Percentiles rank a stretch among this genome's conserved stretches.
Conservation (phyloP, 2,329 filamentous ascomycete species). For the Zarea fungicola region DNA sequence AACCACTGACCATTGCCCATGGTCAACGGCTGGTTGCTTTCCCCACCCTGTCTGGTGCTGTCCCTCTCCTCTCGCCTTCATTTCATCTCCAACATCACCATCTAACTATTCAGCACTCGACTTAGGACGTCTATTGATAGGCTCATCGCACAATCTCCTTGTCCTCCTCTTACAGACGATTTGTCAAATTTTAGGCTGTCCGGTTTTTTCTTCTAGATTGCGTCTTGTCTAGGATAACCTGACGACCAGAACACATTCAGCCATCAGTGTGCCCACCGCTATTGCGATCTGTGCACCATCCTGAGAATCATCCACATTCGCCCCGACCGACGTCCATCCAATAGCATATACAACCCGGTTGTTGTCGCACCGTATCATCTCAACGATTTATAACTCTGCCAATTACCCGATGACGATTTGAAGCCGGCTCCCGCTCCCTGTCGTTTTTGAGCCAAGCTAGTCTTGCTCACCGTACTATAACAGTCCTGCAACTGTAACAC, state of each 20-base stretch:
- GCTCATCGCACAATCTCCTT: background rate
- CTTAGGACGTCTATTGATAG: background rate
- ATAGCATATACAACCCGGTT: background rate
- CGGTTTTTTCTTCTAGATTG: background rate
- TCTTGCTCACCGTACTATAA: background rate
- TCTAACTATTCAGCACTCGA: no score
- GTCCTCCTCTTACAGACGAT: no score
- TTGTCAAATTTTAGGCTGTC: no score
- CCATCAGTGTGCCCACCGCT: slow-evolving; percentile 8
- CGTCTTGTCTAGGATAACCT: slow-evolving; percentile 1
- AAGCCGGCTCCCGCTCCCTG: background rate
- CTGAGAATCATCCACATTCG: background rate
- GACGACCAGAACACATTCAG: background rate
- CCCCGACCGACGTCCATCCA: background rate
- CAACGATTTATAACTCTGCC: background rate
- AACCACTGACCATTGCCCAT: no score
- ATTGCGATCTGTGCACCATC: slow-evolving; percentile 12
- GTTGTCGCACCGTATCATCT: background rate
- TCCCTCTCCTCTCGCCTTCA: slow-evolving; percentile 5
- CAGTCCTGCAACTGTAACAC: background rate
- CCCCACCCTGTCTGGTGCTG: slow-evolving; percentile 4
- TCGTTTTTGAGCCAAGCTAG: background rate
- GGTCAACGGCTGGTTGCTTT: background rate
- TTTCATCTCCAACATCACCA: slow-evolving; percentile 10
- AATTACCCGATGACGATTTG: slow-evolving; percentile 4